phyloP scores from a whole-genome alignment of 2,329 filamentous ascomycete genomes.

The Alternaria sp. region DNA sequence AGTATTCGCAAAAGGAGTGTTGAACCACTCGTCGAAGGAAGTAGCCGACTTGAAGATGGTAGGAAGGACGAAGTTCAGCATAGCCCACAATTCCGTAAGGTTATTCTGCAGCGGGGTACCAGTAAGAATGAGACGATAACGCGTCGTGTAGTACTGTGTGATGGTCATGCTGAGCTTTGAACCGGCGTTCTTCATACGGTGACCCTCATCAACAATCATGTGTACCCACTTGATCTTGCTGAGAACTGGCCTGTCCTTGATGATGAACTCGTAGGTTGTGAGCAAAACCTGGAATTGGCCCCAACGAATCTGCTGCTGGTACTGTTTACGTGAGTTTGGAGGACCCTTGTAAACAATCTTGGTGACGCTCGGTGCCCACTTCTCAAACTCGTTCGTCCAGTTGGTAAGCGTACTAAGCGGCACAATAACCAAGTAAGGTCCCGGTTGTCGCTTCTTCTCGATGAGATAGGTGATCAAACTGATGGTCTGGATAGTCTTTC shows the following conservation, averaged over 20 bases:
- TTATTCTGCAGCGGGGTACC: conserved; percentile 98
- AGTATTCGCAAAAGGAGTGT: conserved; percentile 98
- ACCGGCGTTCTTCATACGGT: conserved; percentile 98
- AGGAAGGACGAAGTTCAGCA: conserved; percentile 97
- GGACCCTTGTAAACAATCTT: conserved; percentile 98
- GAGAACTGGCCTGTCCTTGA: conserved; percentile 94
- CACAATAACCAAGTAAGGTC: conserved; percentile 95
- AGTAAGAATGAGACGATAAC: conserved; percentile 95
- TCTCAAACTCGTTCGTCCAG: conserved; percentile 98
- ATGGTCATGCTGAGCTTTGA: conserved; percentile 97
- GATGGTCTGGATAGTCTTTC: conserved; percentile 99
- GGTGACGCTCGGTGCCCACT: conserved; percentile 89
- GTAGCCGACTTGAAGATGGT: conserved; percentile 99
- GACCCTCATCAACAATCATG: conserved; percentile 99
- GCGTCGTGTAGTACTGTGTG: conserved; percentile 91
- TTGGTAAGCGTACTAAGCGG: conserved; percentile 97
- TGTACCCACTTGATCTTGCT: conserved; percentile 99
- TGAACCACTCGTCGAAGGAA: conserved; percentile 99
- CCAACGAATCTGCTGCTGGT: conserved; percentile 93
- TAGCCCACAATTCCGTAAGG: conserved; percentile 92
- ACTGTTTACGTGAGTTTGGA: conserved; percentile 84
- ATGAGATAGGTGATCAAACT: conserved; percentile 97
- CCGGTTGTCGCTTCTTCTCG: conserved; percentile 89
- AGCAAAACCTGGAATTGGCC: conserved; percentile 95
- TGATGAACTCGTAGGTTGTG: conserved; percentile 99